These are phyloP conservation scores for Nemania diffusa DNA, from an alignment of 2,329 filamentous ascomycete genomes.

Conservation along the genomic window DNA sequence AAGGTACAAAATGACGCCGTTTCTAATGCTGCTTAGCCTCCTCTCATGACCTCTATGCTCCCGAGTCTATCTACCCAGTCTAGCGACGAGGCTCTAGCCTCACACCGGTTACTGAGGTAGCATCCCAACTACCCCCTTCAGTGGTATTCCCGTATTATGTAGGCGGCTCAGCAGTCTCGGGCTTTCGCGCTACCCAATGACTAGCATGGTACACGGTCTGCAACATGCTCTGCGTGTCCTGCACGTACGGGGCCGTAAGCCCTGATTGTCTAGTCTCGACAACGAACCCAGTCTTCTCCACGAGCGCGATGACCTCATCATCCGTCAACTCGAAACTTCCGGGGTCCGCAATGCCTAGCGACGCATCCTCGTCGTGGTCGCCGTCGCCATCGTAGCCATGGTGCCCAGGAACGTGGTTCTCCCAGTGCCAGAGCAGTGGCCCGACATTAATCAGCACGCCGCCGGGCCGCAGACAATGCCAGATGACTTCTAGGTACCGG, in stretches of 20 bases:
- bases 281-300: conserved; percentile 79
- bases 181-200: conserved; percentile 87
- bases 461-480: conserved; percentile 77
- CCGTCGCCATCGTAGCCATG: conserved; percentile 64
- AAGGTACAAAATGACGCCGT: conserved; percentile 17
- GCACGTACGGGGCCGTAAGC: conserved; percentile 84
- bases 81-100: not conserved
- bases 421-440: conserved; percentile 95
- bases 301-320: conserved; percentile 83
- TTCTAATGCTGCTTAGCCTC: conserved; percentile 6
- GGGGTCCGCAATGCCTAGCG: conserved; percentile 82
- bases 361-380: conserved; percentile 56
- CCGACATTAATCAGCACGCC: conserved; percentile 91
- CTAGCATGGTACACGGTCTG: conserved; percentile 82
- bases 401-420: conserved; percentile 73
- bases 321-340: conserved; percentile 91
- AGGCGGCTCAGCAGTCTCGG: conserved; percentile 35
- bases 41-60: not conserved
- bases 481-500: conserved; percentile 86
- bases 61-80: not conserved
- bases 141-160: not conserved
- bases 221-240: conserved; percentile 85
- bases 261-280: conserved; percentile 71
- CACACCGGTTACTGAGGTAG: not conserved
- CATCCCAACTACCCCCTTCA: not conserved